Evolutionary conservation across 2,329 filamentous ascomycete genomes (phyloP), one percentile per base, ranked within the genome.

Genomic region (Allantophomopsis cytisporea): DNA sequence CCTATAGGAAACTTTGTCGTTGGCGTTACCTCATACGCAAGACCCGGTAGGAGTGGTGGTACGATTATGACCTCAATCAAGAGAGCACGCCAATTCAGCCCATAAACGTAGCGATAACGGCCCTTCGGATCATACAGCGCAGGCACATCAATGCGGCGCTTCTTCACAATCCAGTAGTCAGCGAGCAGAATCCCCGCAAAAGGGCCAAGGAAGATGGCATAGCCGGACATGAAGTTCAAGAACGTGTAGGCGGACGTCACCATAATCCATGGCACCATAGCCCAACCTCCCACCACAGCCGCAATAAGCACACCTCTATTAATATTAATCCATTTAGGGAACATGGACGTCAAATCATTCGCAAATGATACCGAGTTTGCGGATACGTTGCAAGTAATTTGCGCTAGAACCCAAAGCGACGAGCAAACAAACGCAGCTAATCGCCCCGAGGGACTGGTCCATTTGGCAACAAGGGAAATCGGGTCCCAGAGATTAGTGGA

Each of bases 291-390:
- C 7, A 66, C 48, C 0, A 66, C 49, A 2, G 61, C 62, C 38
- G 61, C 61, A 12, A 68, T 46, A 4, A 68, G 50, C 31, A 60
- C 60, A 2, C 65, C 65, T 10, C 65, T 56, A 10, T 61, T 52
- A 37, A 68, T 65, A 50, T 71, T 70, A 47, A 73, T 55, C 49
- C 61, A 71, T 15, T 57, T 56, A 1, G 69, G 69, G 36, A 69
- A 64, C 5, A 71, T 50, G 1, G 63, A 62, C 0, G 63, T 64
- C 36, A 71, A 48, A 31, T 58, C 46, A 5, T 60, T 50, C 3
- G 51, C 47, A 18, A 60, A 55, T 5, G 46, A 44, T 2, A 52
- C 51, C 1, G 61, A 58, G 20, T 64, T 49, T 14, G 61, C 63
- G 20, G 54, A 60, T 43, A 64, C 64, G 31, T 64, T 59, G 12